Conservation (phyloP, 2,329 filamentous ascomycete species). For the Calycina herbarum region DNA sequence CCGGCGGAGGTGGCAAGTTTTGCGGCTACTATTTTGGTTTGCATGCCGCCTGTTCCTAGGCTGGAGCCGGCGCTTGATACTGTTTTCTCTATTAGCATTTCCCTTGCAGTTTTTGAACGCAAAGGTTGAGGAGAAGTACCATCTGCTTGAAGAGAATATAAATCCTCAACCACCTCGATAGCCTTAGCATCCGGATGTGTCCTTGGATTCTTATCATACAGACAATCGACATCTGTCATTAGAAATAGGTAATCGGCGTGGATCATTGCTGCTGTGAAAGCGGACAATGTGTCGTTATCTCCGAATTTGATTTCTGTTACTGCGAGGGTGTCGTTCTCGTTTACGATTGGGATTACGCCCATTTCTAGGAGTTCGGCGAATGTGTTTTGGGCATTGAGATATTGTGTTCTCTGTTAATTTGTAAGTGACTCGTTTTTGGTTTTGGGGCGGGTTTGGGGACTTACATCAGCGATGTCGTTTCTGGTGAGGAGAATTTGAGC, state of each 20-base stretch:
- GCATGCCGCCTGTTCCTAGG: conserved; percentile 94
- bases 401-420: conserved; percentile 71
- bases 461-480: conserved; percentile 92
- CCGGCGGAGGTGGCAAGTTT: conserved; percentile 89
- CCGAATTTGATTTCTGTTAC: conserved; percentile 99
- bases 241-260: conserved; percentile 95
- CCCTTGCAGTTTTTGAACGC: background rate
- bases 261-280: conserved; percentile 96
- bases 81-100: conserved; percentile 35
- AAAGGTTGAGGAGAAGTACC: conserved; percentile 44
- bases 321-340: conserved; percentile 96
- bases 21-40: conserved; percentile 94
- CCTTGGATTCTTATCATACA: conserved; percentile 95
- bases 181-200: conserved; percentile 80
- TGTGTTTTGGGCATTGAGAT: conserved; percentile 95
- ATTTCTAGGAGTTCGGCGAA: conserved; percentile 87
- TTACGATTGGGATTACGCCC: conserved; percentile 97
- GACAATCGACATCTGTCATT: conserved; percentile 97
- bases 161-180: conserved; percentile 91
- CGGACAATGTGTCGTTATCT: conserved; percentile 96
- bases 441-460: conserved; percentile 29
- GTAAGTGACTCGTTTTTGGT: conserved; percentile 22
- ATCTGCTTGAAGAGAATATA: conserved; percentile 78
- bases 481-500: conserved; percentile 92
- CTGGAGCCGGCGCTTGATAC: conserved; percentile 87